These are phyloP conservation scores for Raffaelea ambrosiae DNA, from an alignment of 2,329 filamentous ascomycete genomes.

Conservation along the genomic window DNA sequence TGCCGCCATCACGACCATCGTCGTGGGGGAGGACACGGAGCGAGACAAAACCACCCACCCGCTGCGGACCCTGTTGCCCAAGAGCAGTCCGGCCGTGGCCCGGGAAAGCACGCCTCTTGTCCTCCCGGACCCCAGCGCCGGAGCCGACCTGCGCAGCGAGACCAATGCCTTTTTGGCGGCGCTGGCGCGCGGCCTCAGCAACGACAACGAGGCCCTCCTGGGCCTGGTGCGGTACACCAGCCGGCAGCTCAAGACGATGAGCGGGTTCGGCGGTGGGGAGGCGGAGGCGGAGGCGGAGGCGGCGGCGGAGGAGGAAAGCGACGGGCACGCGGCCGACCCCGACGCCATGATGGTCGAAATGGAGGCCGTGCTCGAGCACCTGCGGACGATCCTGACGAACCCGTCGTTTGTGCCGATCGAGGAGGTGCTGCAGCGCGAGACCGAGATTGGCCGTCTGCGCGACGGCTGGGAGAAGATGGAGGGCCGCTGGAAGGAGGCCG, in stretches of 20 bases:
- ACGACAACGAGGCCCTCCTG: conserved; percentile 83
- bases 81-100: not conserved
- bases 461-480: conserved; percentile 94
- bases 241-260: conserved; percentile 61
- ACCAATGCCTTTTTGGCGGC: conserved; percentile 87
- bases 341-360: conserved; percentile 65
- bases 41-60: too few relatives aligned
- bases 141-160: conserved; percentile 70
- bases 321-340: conserved; percentile 24
- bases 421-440: conserved; percentile 85
- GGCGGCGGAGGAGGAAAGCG: conserved; percentile 10
- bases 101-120: not conserved
- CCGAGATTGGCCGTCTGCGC: conserved; percentile 76
- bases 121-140: too few relatives aligned
- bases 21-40: conserved; percentile 44
- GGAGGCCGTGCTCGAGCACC: conserved; percentile 68
- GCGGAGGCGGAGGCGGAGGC: too few relatives aligned
- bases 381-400: conserved; percentile 80
- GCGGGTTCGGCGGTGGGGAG: conserved; percentile 32
- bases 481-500: conserved; percentile 77
- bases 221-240: conserved; percentile 63
- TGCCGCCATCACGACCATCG: conserved; percentile 47
- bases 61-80: too few relatives aligned
- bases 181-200: conserved; percentile 72
- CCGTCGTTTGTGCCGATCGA: conserved; percentile 94